phyloP scores from a whole-genome alignment of 2,329 filamentous ascomycete species.

The Dactylellina leptospora region DNA sequence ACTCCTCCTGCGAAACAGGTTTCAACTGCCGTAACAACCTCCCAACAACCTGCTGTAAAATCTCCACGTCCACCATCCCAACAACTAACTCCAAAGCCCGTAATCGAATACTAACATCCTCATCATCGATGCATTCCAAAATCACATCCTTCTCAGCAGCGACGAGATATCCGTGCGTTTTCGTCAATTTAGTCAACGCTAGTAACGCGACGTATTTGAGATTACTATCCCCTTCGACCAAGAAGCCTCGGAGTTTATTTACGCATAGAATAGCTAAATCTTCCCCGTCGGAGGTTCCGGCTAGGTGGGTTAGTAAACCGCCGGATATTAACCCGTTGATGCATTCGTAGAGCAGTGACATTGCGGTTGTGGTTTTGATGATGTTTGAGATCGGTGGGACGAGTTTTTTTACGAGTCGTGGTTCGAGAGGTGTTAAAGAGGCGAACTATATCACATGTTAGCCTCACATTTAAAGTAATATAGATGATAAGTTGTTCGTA shows the following conservation, averaged over 20 bases:
- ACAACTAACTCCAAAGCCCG: slow-evolving; percentile 90
- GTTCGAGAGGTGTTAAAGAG: slow-evolving; percentile 89
- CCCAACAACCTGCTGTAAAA: slow-evolving; percentile 82
- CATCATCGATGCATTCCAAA: slow-evolving; percentile 91
- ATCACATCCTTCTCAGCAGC: slow-evolving; percentile 95
- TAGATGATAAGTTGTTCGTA: slow-evolving; percentile 61
- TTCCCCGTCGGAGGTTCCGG: slow-evolving; percentile 81
- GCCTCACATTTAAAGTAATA: not conserved
- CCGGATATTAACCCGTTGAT: slow-evolving; percentile 98
- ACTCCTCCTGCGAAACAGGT: slow-evolving; percentile 65
- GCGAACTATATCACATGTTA: slow-evolving; percentile 74
- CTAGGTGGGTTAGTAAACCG: slow-evolving; percentile 84
- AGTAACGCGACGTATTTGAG: slow-evolving; percentile 96
- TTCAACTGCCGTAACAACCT: slow-evolving; percentile 87
- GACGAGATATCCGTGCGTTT: slow-evolving; percentile 86
- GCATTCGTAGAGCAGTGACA: slow-evolving; percentile 98
- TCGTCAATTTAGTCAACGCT: slow-evolving; percentile 93
- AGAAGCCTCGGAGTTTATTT: slow-evolving; percentile 88
- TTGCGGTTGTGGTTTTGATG: slow-evolving; percentile 91
- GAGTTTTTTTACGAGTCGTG: slow-evolving; percentile 87
- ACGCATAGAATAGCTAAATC: slow-evolving; percentile 93
- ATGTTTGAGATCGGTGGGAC: slow-evolving; percentile 89
- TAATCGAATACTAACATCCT: slow-evolving; percentile 93
- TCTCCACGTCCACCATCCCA: slow-evolving; percentile 91
- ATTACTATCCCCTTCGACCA: slow-evolving; percentile 92